These are phyloP conservation scores for Lipomyces sp. DNA, from an alignment of 805 yeast genomes.

Conservation along the genomic window DNA sequence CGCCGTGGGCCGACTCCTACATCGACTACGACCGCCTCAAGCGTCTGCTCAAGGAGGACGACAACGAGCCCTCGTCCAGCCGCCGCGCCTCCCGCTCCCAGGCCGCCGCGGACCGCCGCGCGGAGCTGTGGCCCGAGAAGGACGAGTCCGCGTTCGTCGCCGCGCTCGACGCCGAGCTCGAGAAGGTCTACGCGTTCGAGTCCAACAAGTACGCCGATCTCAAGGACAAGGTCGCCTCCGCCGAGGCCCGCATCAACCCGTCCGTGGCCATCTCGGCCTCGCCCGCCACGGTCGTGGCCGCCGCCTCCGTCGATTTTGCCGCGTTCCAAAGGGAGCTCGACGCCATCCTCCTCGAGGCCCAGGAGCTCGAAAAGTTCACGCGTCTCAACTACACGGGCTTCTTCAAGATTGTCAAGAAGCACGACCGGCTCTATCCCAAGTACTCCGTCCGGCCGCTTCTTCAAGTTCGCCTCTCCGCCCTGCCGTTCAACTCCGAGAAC, in stretches of 20 bases:
- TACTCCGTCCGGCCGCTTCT: constrained; percentile 88
- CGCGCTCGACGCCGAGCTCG: constrained; percentile 75
- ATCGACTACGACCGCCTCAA: constrained; percentile 89
- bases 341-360: constrained; percentile 66
- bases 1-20: constrained; percentile 92
- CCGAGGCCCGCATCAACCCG: constrained; percentile 54
- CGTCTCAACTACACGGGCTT: constrained; percentile 93
- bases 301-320: constrained; percentile 45
- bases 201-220: constrained; percentile 65
- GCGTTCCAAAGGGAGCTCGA: constrained; percentile 69
- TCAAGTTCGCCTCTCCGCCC: constrained; percentile 77
- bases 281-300: background rate
- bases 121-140: constrained; percentile 65
- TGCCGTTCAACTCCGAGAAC: constrained; percentile 94
- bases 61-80: constrained; percentile 8
- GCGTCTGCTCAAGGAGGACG: constrained; percentile 60
- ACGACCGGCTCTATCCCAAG: constrained; percentile 82
- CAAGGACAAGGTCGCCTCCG: constrained; percentile 56
- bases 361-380: constrained; percentile 84
- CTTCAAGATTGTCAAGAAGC: constrained; percentile 90
- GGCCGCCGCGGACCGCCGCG: constrained; percentile 33
- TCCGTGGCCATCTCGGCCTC: background rate
- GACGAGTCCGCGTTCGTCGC: constrained; percentile 80
- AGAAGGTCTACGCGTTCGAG: constrained; percentile 89
- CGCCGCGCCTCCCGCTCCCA: constrained; percentile 2